A percentile compares a stretch with the other conserved stretches of the same genome.
Evolutionary conservation across 2,329 filamentous ascomycete species (phyloP).

Genomic region (Fusarium haematococcum): DNA sequence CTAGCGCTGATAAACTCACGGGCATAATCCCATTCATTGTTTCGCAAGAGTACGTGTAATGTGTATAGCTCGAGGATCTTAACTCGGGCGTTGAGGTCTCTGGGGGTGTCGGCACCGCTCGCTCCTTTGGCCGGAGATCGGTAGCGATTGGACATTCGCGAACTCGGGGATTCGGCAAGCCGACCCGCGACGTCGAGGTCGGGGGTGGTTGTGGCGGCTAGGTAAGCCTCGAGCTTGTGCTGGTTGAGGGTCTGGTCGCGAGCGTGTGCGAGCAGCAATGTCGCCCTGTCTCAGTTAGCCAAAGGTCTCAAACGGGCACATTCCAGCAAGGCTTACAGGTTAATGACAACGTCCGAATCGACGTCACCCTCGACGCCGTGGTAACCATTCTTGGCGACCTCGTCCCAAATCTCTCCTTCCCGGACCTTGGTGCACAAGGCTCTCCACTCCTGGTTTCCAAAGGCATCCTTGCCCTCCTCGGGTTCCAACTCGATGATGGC

Average conservation of each 20-base stretch:
- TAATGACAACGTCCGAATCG: conserved; percentile 93
- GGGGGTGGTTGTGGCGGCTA: conserved; percentile 80
- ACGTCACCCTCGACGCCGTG: conserved; percentile 89
- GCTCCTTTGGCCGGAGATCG: conserved; percentile 61
- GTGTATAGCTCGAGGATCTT: conserved; percentile 97
- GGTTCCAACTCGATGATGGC: conserved; percentile 88
- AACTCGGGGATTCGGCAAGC: conserved; percentile 61
- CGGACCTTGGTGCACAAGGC: conserved; percentile 84
- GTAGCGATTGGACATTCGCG: conserved; percentile 52
- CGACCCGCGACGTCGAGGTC: conserved; percentile 78
- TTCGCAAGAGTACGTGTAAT: conserved; percentile 91
- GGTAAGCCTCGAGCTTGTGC: conserved; percentile 86
- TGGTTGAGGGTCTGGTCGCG: conserved; percentile 87
- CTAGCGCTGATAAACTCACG: conserved; percentile 89
- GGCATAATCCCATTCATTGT: conserved; percentile 96
- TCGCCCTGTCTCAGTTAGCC: conserved; percentile 71
- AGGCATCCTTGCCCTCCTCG: conserved; percentile 89
- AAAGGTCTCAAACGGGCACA: conserved; percentile 7
- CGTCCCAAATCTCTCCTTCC: conserved; percentile 94
- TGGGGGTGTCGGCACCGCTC: conserved; percentile 82
- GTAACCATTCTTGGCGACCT: conserved; percentile 89
- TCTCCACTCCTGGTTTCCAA: conserved; percentile 89
- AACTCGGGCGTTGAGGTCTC: conserved; percentile 84
- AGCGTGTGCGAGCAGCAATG: conserved; percentile 90
- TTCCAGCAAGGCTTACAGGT: conserved; percentile 69